Evolutionary conservation across 2,329 filamentous ascomycete genomes (phyloP).

Genomic region (Ascochyta lentis): DNA sequence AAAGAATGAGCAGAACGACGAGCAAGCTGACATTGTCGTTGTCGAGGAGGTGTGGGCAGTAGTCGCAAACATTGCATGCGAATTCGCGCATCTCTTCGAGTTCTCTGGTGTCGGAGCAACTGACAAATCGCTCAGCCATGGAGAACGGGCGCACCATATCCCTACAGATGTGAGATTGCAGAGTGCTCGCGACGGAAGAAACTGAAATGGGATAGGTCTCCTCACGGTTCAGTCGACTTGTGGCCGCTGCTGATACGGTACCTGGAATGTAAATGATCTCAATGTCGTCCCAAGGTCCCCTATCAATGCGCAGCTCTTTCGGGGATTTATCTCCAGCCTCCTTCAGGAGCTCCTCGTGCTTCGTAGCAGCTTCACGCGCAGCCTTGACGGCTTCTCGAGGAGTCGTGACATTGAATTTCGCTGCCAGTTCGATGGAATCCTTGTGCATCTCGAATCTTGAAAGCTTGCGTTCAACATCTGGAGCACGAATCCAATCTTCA

Average conservation of each 20-base stretch:
- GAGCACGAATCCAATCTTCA: slow-evolving; percentile 47
- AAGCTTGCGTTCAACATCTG: slow-evolving; percentile 48
- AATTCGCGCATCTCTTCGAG: slow-evolving; percentile 43
- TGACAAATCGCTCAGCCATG: slow-evolving; percentile 45
- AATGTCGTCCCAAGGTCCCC: slow-evolving; percentile 47
- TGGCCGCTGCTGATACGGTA: slow-evolving; percentile 47
- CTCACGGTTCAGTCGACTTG: slow-evolving; percentile 42
- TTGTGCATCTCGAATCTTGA: slow-evolving; percentile 49
- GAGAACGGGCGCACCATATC: slow-evolving; percentile 45
- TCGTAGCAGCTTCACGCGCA: slow-evolving; percentile 35
- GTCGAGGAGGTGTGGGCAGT: slow-evolving; percentile 48
- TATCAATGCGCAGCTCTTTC: slow-evolving; percentile 31
- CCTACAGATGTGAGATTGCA: slow-evolving; percentile 44
- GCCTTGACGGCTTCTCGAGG: slow-evolving; percentile 44
- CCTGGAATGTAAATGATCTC: slow-evolving; percentile 49
- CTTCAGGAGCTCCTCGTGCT: slow-evolving; percentile 26
- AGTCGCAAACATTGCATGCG: slow-evolving; percentile 46
- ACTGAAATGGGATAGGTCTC: slow-evolving; percentile 46
- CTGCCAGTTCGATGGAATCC: slow-evolving; percentile 42
- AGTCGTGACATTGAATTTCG: slow-evolving; percentile 34
- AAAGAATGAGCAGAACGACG: slow-evolving; percentile 45
- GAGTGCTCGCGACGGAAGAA: slow-evolving; percentile 40
- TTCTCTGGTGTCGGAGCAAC: slow-evolving; percentile 40
- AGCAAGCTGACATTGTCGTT: slow-evolving; percentile 49
- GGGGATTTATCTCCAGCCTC: slow-evolving; percentile 20